phyloP scores from a whole-genome alignment of 257 asterid species.

The Solanum lycopersicoides region DNA sequence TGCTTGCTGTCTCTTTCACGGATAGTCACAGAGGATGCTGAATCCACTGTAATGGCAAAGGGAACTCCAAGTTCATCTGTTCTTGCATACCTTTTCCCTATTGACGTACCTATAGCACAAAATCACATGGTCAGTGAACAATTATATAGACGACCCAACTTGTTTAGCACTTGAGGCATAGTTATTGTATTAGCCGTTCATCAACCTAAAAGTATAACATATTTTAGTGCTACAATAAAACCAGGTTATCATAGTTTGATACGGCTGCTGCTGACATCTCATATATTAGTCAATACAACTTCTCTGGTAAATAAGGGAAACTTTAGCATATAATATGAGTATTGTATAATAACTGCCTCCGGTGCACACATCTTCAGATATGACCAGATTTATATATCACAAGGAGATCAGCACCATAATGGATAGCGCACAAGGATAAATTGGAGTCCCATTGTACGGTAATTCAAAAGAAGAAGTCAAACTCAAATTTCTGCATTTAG shows the following conservation, averaged over 20 bases:
- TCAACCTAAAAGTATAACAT: not conserved
- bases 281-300: not conserved
- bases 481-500: not conserved
- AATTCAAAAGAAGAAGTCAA: not conserved
- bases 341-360: not conserved
- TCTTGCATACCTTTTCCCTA: conserved; percentile 85
- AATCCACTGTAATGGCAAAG: conserved; percentile 82
- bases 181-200: not conserved
- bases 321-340: not conserved
- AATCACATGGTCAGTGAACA: not conserved
- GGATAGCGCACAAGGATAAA: not conserved
- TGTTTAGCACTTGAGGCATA: not conserved
- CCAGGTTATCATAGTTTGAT: not conserved
- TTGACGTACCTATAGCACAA: conserved; percentile 53
- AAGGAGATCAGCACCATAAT: not conserved
- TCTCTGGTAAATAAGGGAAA: not conserved
- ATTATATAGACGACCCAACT: not conserved
- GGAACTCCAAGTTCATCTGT: conserved; percentile 96
- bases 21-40: conserved; percentile 57
- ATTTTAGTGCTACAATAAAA: not conserved
- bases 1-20: conserved; percentile 86
- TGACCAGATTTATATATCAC: not conserved
- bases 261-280: not conserved
- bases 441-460: not conserved
- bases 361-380: not conserved